These are phyloP conservation scores for Microdochium trichocladiopsis DNA, from an alignment of 2,329 filamentous ascomycete species.

Conservation along the genomic window DNA sequence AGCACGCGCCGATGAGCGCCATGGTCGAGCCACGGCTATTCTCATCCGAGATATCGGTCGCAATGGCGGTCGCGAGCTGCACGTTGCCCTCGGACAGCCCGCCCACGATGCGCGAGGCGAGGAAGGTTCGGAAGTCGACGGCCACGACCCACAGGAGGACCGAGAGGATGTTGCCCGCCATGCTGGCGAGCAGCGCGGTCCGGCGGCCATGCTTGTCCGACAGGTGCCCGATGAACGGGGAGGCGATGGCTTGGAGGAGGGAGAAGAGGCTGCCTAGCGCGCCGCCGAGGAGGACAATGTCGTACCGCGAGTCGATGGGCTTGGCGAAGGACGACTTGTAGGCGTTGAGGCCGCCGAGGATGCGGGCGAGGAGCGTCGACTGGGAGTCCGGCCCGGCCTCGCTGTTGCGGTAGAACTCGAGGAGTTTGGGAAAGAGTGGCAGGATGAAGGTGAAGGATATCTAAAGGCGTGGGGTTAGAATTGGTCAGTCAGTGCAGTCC, in stretches of 20 bases:
- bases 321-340: constrained; percentile 92
- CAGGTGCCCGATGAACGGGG: constrained; percentile 80
- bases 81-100: constrained; percentile 96
- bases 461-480: constrained; percentile 34
- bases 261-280: constrained; percentile 89
- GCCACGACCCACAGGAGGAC: constrained; percentile 93
- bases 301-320: constrained; percentile 92
- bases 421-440: constrained; percentile 87
- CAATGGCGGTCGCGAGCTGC: constrained; percentile 91
- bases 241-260: constrained; percentile 84
- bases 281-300: constrained; percentile 91
- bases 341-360: constrained; percentile 78
- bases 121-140: constrained; percentile 90
- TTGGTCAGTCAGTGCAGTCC: constrained; percentile 1
- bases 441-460: constrained; percentile 98
- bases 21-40: constrained; percentile 81
- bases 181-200: constrained; percentile 80
- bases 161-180: constrained; percentile 87
- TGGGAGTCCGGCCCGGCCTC: constrained; percentile 49
- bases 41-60: constrained; percentile 89
- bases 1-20: constrained; percentile 93
- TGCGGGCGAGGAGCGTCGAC: constrained; percentile 60
- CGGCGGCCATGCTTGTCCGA: constrained; percentile 86
- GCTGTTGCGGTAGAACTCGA: constrained; percentile 90
- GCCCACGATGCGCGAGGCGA: constrained; percentile 87